phyloP scores from a whole-genome alignment of 2,329 filamentous ascomycete species.

The Arthrinium puccinioides region DNA sequence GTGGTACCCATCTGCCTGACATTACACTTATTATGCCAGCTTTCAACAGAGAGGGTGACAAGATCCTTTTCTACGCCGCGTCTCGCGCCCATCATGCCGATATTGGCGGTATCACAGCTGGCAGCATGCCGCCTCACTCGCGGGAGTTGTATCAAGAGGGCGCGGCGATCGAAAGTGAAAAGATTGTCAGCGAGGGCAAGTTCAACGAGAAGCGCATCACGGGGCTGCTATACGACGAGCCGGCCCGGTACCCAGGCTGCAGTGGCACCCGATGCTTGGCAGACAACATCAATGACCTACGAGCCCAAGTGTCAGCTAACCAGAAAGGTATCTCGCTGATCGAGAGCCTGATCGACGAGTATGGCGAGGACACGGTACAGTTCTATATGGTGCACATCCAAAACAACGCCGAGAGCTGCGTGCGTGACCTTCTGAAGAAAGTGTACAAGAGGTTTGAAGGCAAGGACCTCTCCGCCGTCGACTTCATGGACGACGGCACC shows the following conservation, averaged over 20 bases:
- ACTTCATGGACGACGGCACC: conserved; percentile 74
- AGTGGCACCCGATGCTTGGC: conserved; percentile 66
- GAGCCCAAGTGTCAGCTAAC: conserved; percentile 72
- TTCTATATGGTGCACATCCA: conserved; percentile 76
- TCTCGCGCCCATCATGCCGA: conserved; percentile 77
- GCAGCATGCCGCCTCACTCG: conserved; percentile 67
- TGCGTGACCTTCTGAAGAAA: conserved; percentile 60
- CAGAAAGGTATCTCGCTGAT: conserved; percentile 73
- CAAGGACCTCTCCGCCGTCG: conserved; percentile 58
- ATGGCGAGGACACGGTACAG: conserved; percentile 64
- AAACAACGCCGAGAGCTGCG: conserved; percentile 63
- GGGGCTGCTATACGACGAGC: conserved; percentile 61
- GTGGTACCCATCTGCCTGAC: conserved; percentile 76
- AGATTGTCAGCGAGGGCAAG: conserved; percentile 65
- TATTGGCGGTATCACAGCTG: conserved; percentile 68
- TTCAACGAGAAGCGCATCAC: conserved; percentile 69
- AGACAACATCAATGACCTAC: conserved; percentile 74
- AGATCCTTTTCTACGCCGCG: conserved; percentile 76
- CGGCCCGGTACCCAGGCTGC: conserved; percentile 63
- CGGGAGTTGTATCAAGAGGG: conserved; percentile 51
- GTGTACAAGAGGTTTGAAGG: conserved; percentile 61
- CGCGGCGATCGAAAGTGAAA: conserved; percentile 50
- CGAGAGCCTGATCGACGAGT: conserved; percentile 62
- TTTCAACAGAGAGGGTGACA: conserved; percentile 56
- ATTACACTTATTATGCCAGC: conserved; percentile 77